phyloP scores from a whole-genome alignment of 164 flowering plant genomes.

The Liquidambar formosana region DNA sequence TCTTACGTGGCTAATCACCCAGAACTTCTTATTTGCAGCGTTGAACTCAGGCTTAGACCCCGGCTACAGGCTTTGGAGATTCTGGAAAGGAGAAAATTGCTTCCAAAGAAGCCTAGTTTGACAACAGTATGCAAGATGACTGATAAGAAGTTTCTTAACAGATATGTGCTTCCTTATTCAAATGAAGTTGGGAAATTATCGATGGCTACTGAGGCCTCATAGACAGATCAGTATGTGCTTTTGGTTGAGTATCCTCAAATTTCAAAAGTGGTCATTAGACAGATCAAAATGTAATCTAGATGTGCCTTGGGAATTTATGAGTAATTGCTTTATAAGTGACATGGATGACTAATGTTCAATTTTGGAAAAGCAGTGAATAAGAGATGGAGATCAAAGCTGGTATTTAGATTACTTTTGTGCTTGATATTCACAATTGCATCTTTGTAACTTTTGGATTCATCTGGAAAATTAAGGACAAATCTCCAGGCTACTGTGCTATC shows the following conservation, averaged over 20 bases:
- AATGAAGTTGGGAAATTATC: constrained; percentile 8
- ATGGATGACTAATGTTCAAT: no score
- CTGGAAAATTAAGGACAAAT: no score
- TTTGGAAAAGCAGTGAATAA: no score
- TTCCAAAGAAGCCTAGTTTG: constrained; percentile 15
- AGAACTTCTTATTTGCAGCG: constrained; percentile 18
- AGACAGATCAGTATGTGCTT: not conserved
- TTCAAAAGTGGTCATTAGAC: no score
- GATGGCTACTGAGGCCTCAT: not conserved
- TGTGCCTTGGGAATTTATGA: no score
- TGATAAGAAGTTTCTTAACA: constrained; percentile 6
- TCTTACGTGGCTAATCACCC: constrained; percentile 16
- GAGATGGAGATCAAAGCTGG: no score
- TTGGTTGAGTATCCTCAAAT: not conserved
- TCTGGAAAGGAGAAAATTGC: constrained; percentile 25
- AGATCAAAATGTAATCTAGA: no score
- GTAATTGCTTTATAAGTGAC: no score
- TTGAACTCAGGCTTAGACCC: constrained; percentile 27
- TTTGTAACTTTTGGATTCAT: no score
- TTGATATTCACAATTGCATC: no score
- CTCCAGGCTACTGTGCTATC: no score
- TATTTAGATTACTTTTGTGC: no score
- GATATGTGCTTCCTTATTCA: constrained; percentile 26
- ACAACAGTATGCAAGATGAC: constrained; percentile 8
- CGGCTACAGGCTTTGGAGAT: constrained; percentile 20